Conservation (phyloP, 805 yeast species). For the Metschnikowia gelsemii region DNA sequence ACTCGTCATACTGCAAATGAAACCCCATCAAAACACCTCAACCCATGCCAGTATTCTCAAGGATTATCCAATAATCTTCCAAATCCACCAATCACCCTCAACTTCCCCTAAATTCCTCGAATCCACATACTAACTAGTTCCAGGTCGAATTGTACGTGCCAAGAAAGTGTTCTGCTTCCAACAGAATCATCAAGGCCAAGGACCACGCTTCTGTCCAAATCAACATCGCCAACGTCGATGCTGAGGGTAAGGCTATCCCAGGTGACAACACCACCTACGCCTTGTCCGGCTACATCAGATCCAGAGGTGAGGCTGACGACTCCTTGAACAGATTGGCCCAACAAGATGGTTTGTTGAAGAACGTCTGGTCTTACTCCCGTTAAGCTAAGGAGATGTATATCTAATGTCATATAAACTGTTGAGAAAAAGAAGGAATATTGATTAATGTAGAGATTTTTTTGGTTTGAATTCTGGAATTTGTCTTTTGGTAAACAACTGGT, state of each 20-base stretch:
- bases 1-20: no score
- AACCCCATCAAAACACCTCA: background rate
- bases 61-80: background rate
- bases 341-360: slow-evolving; percentile 96
- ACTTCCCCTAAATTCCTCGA: background rate
- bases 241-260: slow-evolving; percentile 90
- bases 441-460: no score
- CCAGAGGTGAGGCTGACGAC: slow-evolving; percentile 99
- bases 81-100: background rate
- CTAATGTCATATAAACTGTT: slow-evolving; percentile 23
- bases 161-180: slow-evolving; percentile 99
- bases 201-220: slow-evolving; percentile 99
- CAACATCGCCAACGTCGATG: slow-evolving; percentile 98
- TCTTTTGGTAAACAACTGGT: no score
- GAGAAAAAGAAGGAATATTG: background rate
- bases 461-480: no score
- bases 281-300: slow-evolving; percentile 94
- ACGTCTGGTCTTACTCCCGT: slow-evolving; percentile 95
- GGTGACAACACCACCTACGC: slow-evolving; percentile 94
- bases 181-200: slow-evolving; percentile 99
- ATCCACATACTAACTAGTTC: slow-evolving; percentile 28
- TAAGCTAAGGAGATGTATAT: slow-evolving; percentile 46
- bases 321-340: slow-evolving; percentile 99
- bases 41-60: background rate
- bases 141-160: slow-evolving; percentile 99